Evolutionary conservation across 148 eudicot species (phyloP).

Genomic region (Nepenthes gracilis): DNA sequence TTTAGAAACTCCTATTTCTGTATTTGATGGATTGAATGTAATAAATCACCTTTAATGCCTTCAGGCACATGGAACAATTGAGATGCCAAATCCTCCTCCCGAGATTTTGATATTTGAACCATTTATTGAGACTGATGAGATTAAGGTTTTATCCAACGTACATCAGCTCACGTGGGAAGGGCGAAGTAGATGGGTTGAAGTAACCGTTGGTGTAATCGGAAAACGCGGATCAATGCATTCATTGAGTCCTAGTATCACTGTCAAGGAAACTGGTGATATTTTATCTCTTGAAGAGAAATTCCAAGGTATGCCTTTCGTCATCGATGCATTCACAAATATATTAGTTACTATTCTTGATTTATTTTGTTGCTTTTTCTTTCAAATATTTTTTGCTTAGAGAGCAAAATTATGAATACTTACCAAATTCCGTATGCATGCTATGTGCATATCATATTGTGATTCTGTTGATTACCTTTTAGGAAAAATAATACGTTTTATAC

Average conservation of each 20-base stretch:
- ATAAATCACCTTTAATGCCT: neutral
- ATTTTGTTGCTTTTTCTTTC: neutral
- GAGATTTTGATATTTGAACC: constrained; percentile 76
- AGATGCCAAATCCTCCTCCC: constrained; percentile 93
- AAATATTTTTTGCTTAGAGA: too few relatives aligned
- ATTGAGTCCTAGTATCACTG: constrained; percentile 78
- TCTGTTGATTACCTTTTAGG: too few relatives aligned
- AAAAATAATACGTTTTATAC: too few relatives aligned
- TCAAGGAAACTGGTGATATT: constrained; percentile 80
- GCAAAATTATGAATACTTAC: too few relatives aligned
- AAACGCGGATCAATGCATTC: constrained; percentile 72
- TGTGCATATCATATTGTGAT: too few relatives aligned
- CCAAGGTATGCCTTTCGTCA: constrained; percentile 46
- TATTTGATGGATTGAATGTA: too few relatives aligned
- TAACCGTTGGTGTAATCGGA: constrained; percentile 85
- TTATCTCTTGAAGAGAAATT: constrained; percentile 91
- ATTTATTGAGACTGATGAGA: constrained; percentile 83
- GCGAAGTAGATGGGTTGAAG: constrained; percentile 77
- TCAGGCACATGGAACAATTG: constrained; percentile 82
- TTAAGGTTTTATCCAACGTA: constrained; percentile 44
- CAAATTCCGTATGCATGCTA: too few relatives aligned
- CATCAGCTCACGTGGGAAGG: constrained; percentile 63
- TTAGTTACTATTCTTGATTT: neutral
- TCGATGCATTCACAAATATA: neutral
- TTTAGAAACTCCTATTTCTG: too few relatives aligned